A percentile compares a stretch with the other conserved stretches of the same genome.
Evolutionary conservation across 768 basidiomycete species (phyloP).

Genomic region (Strobilomyces confusus): DNA sequence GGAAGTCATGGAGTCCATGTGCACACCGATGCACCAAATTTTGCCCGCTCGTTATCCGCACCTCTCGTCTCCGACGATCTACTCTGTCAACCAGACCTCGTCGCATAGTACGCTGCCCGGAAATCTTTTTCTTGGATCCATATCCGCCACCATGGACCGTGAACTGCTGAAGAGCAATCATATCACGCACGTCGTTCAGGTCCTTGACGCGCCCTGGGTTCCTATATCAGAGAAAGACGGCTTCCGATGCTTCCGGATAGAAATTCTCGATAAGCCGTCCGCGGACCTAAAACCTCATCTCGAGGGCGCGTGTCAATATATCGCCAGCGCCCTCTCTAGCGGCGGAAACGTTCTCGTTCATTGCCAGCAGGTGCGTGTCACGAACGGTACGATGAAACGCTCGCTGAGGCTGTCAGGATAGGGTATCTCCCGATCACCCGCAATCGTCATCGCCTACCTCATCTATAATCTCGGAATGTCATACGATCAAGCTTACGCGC

Average conservation of each 20-base stretch:
- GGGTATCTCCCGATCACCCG: conserved; percentile 76
- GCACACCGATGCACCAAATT: conserved; percentile 80
- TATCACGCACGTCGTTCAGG: conserved; percentile 62
- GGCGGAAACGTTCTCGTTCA: conserved; percentile 73
- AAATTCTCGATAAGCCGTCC: conserved; percentile 57
- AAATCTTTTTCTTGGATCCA: conserved; percentile 65
- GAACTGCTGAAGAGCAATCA: conserved; percentile 45
- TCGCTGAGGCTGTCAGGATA: conserved; percentile 25
- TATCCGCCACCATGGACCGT: conserved; percentile 55
- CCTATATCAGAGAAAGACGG: conserved; percentile 45
- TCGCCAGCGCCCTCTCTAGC: conserved; percentile 53
- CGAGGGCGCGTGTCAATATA: conserved; percentile 63
- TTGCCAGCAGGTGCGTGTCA: conserved; percentile 67
- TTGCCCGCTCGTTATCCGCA: conserved; percentile 37
- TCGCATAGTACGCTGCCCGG: conserved; percentile 35
- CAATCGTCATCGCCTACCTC: conserved; percentile 78
- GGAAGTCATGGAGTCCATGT: conserved; percentile 80
- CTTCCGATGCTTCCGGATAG: conserved; percentile 58
- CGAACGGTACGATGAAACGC: background rate
- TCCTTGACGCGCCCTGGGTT: conserved; percentile 63
- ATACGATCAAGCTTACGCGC: conserved; percentile 58
- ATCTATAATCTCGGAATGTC: conserved; percentile 72
- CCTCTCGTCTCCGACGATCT: conserved; percentile 16
- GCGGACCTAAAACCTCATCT: conserved; percentile 67
- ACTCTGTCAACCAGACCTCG: conserved; percentile 10